Percentiles rank a stretch among this genome's conserved stretches.
phyloP scores from a whole-genome alignment of 2,329 filamentous ascomycete species.

The Pseudonectria buxi region DNA sequence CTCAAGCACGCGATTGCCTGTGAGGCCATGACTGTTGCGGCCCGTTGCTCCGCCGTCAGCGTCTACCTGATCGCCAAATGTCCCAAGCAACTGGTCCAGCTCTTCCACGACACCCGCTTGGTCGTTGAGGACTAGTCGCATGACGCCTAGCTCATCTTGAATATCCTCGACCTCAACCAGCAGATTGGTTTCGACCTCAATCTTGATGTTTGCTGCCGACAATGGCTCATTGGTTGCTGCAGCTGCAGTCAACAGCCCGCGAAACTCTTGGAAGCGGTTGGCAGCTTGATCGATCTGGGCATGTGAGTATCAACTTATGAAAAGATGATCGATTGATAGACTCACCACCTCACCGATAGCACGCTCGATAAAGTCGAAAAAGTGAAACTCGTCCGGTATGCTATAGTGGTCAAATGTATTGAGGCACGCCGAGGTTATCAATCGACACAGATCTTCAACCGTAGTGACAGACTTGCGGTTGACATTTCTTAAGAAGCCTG shows the following conservation, averaged over 20 bases:
- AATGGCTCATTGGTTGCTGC: constrained; percentile 1
- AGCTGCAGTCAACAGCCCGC: background rate
- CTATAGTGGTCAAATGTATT: constrained; percentile 3
- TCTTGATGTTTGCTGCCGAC: constrained; percentile 1
- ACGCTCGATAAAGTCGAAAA: constrained; percentile 4
- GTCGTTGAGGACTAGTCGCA: constrained; percentile 2
- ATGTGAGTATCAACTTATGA: too few relatives aligned
- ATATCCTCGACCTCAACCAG: constrained; percentile 7
- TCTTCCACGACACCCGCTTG: constrained; percentile 2
- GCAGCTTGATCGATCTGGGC: constrained; percentile 5
- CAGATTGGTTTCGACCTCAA: constrained; percentile 4
- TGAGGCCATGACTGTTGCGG: background rate
- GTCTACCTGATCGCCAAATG: background rate
- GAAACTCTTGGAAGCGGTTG: constrained; percentile 3
- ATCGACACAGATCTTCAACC: constrained; percentile 3
- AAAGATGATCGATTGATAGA: background rate
- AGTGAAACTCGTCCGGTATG: constrained; percentile 3
- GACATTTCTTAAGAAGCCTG: background rate
- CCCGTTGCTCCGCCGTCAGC: background rate
- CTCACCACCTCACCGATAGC: constrained; percentile 2
- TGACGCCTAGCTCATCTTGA: constrained; percentile 2
- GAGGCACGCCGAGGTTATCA: constrained; percentile 3
- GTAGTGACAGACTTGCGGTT: constrained; percentile 1
- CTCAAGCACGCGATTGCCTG: constrained; percentile 1
- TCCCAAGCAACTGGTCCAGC: background rate